Evolutionary conservation across 2,329 filamentous ascomycete genomes (phyloP), one percentile per base, ranked within the genome.

Genomic region (Chrysosphaeria jannelii): DNA sequence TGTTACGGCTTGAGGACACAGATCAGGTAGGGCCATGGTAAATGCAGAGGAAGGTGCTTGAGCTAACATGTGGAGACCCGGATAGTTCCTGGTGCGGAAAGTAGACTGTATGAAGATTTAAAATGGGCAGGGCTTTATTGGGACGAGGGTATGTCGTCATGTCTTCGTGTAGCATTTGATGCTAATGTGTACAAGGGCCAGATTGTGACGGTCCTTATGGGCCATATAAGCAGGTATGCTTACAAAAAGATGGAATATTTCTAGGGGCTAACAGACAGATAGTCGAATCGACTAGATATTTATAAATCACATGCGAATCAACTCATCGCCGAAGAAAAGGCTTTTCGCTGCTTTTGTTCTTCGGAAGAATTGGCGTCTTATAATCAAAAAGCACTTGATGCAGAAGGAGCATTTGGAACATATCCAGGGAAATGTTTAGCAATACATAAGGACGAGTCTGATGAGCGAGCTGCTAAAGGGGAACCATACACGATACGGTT

Each of bases 281-380:
- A 88, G 60, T 93, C 85, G 2, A 62, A 91, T 40, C 57, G 85
- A 26, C 63, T 74, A 2, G 41, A 48, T 2, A 47, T 74, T 10
- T 93, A 97, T 40, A 51, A 55, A 30, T 42, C 63, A 26, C 63
- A 90, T 38, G 66, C 69, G 5, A 42, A 70, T 20, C 45, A 57
- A 8, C 51, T 97, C 8, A 41, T 97, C 4, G 44, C 63, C 4
- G 51, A 55, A 6, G 72, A 66, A 7, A 57, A 68, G 29, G 85
- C 78, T 5, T 97, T 93, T 42, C 65, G 81, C 30, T 97, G 85
- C 43, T 97, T 97, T 49, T 97, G 85, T 45, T 63, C 63, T 0
- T 43, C 66, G 0, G 58, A 74, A 27, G 60, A 70, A 14, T 52
- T 89, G 4, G 57, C 72, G 28, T 45, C 50, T 6, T 58, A 72